These are phyloP conservation scores for Spergularia marina DNA, from an alignment of 148 eudicot genomes.

Conservation along the genomic window DNA sequence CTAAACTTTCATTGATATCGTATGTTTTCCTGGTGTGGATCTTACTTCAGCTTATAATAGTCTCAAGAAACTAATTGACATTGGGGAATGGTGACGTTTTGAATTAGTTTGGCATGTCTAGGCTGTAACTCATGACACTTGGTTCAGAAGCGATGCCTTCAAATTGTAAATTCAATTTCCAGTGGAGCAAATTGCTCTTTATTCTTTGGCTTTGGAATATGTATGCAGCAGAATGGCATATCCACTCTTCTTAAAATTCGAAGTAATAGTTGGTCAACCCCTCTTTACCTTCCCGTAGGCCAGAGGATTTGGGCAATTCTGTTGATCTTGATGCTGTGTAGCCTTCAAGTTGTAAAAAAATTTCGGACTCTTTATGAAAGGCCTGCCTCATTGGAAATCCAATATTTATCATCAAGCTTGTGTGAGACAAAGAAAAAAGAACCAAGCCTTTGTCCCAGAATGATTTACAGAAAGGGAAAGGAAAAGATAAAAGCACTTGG, in stretches of 20 bases:
- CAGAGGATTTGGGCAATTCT: too few species aligned
- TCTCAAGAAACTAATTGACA: background rate
- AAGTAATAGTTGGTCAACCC: too few species aligned
- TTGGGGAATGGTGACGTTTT: background rate
- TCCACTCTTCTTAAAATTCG: too few species aligned
- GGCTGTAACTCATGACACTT: background rate
- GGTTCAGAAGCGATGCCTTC: background rate
- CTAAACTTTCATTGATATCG: background rate
- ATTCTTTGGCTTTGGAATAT: too few species aligned
- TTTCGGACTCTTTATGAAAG: background rate
- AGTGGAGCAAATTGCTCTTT: too few species aligned
- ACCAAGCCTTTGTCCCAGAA: too few species aligned
- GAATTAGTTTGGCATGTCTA: background rate
- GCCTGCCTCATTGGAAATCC: background rate
- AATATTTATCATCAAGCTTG: background rate
- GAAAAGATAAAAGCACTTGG: background rate
- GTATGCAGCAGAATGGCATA: too few species aligned
- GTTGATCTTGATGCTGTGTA: too few species aligned
- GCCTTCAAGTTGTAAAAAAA: background rate
- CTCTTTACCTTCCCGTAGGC: too few species aligned
- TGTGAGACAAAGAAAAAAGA: background rate
- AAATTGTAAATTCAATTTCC: background rate
- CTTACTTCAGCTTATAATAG: background rate
- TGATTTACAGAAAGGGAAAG: background rate
- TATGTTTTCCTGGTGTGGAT: background rate